These are phyloP conservation scores for Litchi chinensis DNA, from an alignment of 345 rosid genomes.

Conservation along the genomic window DNA sequence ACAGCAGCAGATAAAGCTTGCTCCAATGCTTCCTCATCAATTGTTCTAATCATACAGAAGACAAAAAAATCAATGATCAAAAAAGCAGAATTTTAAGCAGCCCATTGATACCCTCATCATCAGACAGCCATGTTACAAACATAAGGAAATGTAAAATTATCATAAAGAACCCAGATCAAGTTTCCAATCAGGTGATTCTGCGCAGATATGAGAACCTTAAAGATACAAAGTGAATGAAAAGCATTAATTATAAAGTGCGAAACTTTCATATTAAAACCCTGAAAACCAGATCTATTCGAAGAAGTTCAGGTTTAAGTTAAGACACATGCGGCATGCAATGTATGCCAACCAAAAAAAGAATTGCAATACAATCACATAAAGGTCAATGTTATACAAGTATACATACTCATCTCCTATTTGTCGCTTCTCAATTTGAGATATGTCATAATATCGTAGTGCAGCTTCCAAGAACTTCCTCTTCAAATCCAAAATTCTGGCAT, in stretches of 20 bases:
- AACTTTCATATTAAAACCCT: neutral
- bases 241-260: neutral
- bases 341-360: neutral
- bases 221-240: neutral
- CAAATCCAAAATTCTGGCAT: conserved; percentile 95
- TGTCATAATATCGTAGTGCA: conserved; percentile 87
- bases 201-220: neutral
- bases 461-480: conserved; percentile 98
- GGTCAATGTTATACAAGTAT: conserved; percentile 1
- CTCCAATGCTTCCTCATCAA: conserved; percentile 92
- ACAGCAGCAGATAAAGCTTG: conserved; percentile 96
- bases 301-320: neutral
- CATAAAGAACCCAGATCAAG: neutral
- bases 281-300: neutral
- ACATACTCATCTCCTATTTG: conserved; percentile 94
- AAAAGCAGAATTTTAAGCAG: neutral
- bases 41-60: conserved; percentile 47
- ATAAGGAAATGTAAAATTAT: neutral
- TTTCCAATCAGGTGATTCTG: neutral
- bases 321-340: neutral
- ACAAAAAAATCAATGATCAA: neutral
- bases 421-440: conserved; percentile 95
- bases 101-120: neutral
- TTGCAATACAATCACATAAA: neutral
- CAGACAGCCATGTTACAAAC: neutral